These are phyloP conservation scores for Galeopsis tetrahit DNA, from an alignment of 257 asterid species.

Conservation along the genomic window DNA sequence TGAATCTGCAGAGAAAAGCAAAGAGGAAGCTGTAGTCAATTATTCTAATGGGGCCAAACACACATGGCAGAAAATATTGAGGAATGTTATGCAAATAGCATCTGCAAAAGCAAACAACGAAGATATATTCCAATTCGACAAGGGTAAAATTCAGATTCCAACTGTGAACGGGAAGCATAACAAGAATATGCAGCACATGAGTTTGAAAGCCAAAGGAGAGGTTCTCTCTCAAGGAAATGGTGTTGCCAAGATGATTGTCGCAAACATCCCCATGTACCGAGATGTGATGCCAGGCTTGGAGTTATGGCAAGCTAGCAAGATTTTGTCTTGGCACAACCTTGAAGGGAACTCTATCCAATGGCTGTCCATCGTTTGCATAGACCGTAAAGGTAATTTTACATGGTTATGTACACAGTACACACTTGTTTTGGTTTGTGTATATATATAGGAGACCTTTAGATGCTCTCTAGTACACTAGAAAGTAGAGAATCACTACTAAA, in stretches of 20 bases:
- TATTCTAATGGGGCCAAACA: slow-evolving; percentile 56
- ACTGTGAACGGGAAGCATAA: slow-evolving; percentile 59
- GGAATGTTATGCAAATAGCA: slow-evolving; percentile 45
- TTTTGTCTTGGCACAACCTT: slow-evolving; percentile 72
- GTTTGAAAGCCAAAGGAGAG: slow-evolving; percentile 73
- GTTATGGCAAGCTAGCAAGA: slow-evolving; percentile 77
- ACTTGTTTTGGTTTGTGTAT: background rate
- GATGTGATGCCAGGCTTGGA: slow-evolving; percentile 86
- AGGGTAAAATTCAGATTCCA: slow-evolving; percentile 35
- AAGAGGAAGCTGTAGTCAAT: slow-evolving; percentile 55
- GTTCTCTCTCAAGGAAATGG: slow-evolving; percentile 80
- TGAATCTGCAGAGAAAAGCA: slow-evolving; percentile 62
- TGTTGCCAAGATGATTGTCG: slow-evolving; percentile 56
- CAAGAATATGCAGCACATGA: slow-evolving; percentile 73
- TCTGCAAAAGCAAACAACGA: slow-evolving; percentile 28
- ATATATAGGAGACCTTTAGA: background rate
- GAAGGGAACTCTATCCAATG: slow-evolving; percentile 93
- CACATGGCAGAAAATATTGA: slow-evolving; percentile 64
- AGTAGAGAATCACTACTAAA: background rate
- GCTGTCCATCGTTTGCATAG: slow-evolving; percentile 78
- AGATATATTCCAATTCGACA: slow-evolving; percentile 34
- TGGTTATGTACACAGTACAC: background rate
- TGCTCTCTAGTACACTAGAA: background rate
- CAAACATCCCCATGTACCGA: slow-evolving; percentile 72
- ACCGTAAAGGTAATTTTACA: slow-evolving; percentile 67